phyloP scores from a whole-genome alignment of 371 early-diverging fungal genomes.

The Batkoa obscura region DNA sequence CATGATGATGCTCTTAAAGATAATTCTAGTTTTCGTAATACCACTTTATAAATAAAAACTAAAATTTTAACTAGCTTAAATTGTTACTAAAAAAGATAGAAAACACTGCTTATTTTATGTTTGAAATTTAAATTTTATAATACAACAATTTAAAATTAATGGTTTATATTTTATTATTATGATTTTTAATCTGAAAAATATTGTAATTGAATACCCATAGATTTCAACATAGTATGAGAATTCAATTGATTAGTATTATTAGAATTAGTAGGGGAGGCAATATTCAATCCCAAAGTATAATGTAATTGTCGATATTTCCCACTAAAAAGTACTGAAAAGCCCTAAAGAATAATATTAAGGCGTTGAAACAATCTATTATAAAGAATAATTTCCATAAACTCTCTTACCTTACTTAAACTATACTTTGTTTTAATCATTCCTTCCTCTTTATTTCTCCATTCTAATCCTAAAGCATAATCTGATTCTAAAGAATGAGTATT shows the following conservation, averaged over 20 bases:
- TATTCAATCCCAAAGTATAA: not conserved
- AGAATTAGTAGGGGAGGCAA: not conserved
- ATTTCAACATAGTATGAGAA: not conserved
- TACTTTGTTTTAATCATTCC: slow-evolving; percentile 38
- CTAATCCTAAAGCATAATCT: slow-evolving; percentile 62
- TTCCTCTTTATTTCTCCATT: slow-evolving; percentile 36
- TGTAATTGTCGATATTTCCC: slow-evolving; percentile 2
- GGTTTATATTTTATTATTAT: too few relatives aligned
- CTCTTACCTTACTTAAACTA: slow-evolving; percentile 19
- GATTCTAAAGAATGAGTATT: slow-evolving; percentile 75
- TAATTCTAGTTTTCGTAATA: slow-evolving; percentile 78
- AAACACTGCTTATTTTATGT: too few relatives aligned
- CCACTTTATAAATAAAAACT: slow-evolving; percentile 50
- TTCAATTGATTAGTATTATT: not conserved
- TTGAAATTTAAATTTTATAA: too few relatives aligned
- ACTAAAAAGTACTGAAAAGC: not conserved
- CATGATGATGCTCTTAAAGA: slow-evolving; percentile 71
- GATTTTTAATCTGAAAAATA: not conserved
- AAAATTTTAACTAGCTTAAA: not conserved
- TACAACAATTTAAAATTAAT: too few relatives aligned
- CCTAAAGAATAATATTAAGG: slow-evolving; percentile 1
- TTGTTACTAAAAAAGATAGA: too few relatives aligned
- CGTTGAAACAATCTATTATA: not conserved
- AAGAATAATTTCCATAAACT: not conserved
- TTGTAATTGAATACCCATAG: slow-evolving; percentile 4